phyloP scores from a whole-genome alignment of 1,139 yeast species.

The Geotrichum australiense region DNA sequence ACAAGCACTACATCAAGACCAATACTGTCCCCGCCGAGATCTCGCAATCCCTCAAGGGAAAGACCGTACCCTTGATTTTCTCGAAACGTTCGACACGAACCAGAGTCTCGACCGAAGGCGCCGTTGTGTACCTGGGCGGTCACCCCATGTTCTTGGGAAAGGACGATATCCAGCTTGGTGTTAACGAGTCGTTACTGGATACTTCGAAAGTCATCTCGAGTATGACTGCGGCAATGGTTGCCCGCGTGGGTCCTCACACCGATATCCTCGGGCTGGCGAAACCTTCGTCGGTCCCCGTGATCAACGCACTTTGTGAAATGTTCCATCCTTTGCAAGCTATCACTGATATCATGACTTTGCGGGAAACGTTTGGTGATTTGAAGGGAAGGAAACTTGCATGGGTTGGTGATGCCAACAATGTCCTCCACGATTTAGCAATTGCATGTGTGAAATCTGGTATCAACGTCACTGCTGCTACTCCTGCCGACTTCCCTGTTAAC shows the following conservation, averaged over 20 bases:
- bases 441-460: slow-evolving; percentile 86
- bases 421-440: slow-evolving; percentile 85
- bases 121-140: slow-evolving; percentile 88
- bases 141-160: slow-evolving; percentile 95
- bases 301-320: slow-evolving; percentile 86
- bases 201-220: slow-evolving; percentile 85
- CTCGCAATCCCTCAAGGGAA: slow-evolving; percentile 50
- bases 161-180: slow-evolving; percentile 93
- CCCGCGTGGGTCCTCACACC: slow-evolving; percentile 82
- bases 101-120: slow-evolving; percentile 90
- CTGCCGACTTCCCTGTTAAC: slow-evolving; percentile 62
- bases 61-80: slow-evolving; percentile 74
- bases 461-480: slow-evolving; percentile 76
- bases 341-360: slow-evolving; percentile 79
- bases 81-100: slow-evolving; percentile 93
- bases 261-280: slow-evolving; percentile 70
- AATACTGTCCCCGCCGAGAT: slow-evolving; percentile 24
- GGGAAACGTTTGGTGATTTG: slow-evolving; percentile 55
- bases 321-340: slow-evolving; percentile 95
- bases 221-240: slow-evolving; percentile 92
- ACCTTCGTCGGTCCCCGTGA: slow-evolving; percentile 75
- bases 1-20: slow-evolving; percentile 29
- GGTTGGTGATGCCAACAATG: slow-evolving; percentile 97
- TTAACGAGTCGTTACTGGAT: slow-evolving; percentile 83
- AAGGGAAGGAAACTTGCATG: slow-evolving; percentile 76